These are phyloP conservation scores for Brassica hybrid DNA, from an alignment of 441 rosid species.

Conservation along the genomic window DNA sequence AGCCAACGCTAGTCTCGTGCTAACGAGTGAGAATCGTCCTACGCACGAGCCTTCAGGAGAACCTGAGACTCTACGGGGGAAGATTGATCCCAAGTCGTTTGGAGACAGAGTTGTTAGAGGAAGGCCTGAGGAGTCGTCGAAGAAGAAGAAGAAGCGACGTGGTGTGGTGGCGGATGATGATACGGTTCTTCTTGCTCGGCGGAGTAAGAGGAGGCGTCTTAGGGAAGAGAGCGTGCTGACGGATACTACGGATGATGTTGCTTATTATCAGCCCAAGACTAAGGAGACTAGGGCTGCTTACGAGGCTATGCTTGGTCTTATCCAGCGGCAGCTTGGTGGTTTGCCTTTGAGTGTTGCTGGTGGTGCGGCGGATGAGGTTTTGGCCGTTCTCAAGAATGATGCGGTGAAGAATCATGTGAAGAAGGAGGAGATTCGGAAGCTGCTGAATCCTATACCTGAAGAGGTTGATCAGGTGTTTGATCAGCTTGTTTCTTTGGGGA, in stretches of 20 bases:
- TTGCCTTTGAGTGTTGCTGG: constrained; percentile 80
- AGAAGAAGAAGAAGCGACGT: constrained; percentile 65
- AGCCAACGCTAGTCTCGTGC: not conserved
- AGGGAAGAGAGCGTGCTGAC: constrained; percentile 84
- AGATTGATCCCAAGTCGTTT: constrained; percentile 75
- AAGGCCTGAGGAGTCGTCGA: constrained; percentile 72
- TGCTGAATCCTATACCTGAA: constrained; percentile 55
- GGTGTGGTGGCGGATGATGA: constrained; percentile 53
- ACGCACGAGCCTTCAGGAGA: constrained; percentile 90
- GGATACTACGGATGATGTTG: constrained; percentile 71
- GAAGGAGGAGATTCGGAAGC: constrained; percentile 86
- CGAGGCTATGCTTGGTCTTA: constrained; percentile 88
- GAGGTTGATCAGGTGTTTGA: constrained; percentile 57
- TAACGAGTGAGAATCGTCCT: constrained; percentile 42
- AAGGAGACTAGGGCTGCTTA: constrained; percentile 94
- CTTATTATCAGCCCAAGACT: constrained; percentile 93
- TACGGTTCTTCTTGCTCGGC: constrained; percentile 47
- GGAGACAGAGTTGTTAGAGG: constrained; percentile 85
- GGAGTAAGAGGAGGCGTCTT: constrained; percentile 73
- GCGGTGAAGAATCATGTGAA: constrained; percentile 62
- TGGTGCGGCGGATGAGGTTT: constrained; percentile 92
- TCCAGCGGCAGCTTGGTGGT: constrained; percentile 93
- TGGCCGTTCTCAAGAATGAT: constrained; percentile 87
- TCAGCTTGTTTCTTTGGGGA: constrained; percentile 80
- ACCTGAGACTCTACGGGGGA: constrained; percentile 88